These are phyloP conservation scores for Thelonectria olida DNA, from an alignment of 2,329 filamentous ascomycete species.

Conservation along the genomic window DNA sequence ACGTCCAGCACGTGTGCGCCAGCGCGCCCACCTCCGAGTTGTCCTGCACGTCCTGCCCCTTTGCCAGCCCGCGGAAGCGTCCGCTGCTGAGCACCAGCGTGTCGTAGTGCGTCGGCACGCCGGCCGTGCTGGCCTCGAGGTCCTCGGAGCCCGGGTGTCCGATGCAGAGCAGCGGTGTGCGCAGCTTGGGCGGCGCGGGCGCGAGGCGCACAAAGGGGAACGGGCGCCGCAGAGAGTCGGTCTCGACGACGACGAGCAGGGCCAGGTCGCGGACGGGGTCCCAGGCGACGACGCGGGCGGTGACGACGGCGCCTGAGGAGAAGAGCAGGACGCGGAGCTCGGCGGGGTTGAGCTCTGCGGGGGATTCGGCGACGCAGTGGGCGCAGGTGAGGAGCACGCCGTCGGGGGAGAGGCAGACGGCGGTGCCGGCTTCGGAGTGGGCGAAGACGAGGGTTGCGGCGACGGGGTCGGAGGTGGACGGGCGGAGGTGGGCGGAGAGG, in stretches of 20 bases:
- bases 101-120: conserved; percentile 54
- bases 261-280: conserved; percentile 56
- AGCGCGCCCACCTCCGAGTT: conserved; percentile 61
- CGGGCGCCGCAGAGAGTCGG: conserved; percentile 18
- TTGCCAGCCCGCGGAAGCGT: conserved; percentile 49
- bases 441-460: conserved; percentile 56
- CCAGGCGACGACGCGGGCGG: conserved; percentile 51
- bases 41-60: conserved; percentile 55
- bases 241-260: conserved; percentile 51
- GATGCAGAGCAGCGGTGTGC: conserved; percentile 43
- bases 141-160: conserved; percentile 51
- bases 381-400: conserved; percentile 60
- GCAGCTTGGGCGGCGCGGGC: conserved; percentile 23
- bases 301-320: conserved; percentile 49
- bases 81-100: conserved; percentile 57
- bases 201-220: conserved; percentile 37
- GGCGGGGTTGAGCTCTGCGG: conserved; percentile 42
- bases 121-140: conserved; percentile 51
- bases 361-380: conserved; percentile 58
- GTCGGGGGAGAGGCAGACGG: conserved; percentile 55
- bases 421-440: conserved; percentile 59
- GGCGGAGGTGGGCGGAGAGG: conserved; percentile 6
- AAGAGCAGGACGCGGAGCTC: conserved; percentile 54
- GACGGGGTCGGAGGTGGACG: conserved; percentile 10
- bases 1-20: conserved; percentile 65